Percentiles rank a stretch among this genome's conserved stretches.
phyloP scores from a whole-genome alignment of 2,329 filamentous ascomycete species.

The Phoma herbarum region DNA sequence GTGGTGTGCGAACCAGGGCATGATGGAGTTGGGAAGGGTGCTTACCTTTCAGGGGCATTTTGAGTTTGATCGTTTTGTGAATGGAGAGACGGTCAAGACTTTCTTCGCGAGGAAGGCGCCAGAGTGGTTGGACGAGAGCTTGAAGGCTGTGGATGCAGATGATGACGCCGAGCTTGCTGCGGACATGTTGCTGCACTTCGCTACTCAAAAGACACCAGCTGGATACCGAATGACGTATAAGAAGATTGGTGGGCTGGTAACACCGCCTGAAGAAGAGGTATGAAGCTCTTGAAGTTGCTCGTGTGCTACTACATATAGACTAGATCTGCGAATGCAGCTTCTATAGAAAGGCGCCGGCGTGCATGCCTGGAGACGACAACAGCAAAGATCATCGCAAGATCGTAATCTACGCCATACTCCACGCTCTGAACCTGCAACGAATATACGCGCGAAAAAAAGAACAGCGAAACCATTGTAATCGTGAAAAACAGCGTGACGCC shows the following conservation, averaged over 20 bases:
- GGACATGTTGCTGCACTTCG: constrained; percentile 46
- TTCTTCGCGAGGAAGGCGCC: constrained; percentile 44
- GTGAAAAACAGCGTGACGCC: background rate
- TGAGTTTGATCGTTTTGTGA: constrained; percentile 56
- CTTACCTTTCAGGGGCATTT: constrained; percentile 57
- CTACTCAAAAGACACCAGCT: constrained; percentile 27
- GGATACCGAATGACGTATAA: background rate
- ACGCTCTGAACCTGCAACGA: background rate
- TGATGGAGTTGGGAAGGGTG: constrained; percentile 51
- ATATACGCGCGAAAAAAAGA: background rate
- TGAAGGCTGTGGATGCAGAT: constrained; percentile 33
- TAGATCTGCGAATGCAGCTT: background rate
- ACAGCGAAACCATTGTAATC: background rate
- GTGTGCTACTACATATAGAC: background rate
- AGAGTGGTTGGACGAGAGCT: constrained; percentile 28
- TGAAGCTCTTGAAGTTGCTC: background rate
- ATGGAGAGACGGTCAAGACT: constrained; percentile 49
- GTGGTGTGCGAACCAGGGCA: constrained; percentile 53
- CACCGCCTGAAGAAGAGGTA: constrained; percentile 26
- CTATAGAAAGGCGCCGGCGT: background rate
- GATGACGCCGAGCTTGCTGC: constrained; percentile 45
- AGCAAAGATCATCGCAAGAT: background rate
- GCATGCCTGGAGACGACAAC: background rate
- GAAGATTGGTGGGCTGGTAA: constrained; percentile 30
- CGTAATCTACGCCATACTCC: background rate